Conservation (phyloP, 129 eudicot species). For the Chrysanthemum makinoi region DNA sequence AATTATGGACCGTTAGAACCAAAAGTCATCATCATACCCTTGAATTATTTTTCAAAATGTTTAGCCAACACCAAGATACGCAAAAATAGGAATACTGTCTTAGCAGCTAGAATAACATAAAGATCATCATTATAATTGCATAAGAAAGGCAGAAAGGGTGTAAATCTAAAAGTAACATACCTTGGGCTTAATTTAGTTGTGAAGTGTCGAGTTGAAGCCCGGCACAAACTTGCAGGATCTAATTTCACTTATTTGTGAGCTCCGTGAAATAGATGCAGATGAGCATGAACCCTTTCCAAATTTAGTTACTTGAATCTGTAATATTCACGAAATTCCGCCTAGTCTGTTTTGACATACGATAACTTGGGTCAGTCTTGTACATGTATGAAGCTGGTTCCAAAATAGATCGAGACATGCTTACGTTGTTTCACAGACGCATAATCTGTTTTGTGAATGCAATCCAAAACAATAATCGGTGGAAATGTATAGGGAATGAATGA, state of each 20-base stretch:
- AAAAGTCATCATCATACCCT: conserved; percentile 1
- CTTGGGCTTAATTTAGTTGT: conserved; percentile 80
- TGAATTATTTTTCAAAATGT: not conserved
- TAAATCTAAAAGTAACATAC: conserved; percentile 32
- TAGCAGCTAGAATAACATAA: not conserved
- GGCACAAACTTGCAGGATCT: conserved; percentile 62
- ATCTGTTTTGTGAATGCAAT: too few relatives aligned
- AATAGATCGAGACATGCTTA: too few relatives aligned
- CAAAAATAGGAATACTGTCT: conserved; percentile 1
- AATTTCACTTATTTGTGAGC: conserved; percentile 60
- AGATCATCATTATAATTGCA: conserved; percentile 5
- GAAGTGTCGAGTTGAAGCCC: conserved; percentile 74
- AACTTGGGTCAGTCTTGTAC: too few relatives aligned
- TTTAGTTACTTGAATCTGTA: conserved; percentile 70
- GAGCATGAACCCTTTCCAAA: conserved; percentile 54
- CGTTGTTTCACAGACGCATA: too few relatives aligned
- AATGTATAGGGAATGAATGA: too few relatives aligned
- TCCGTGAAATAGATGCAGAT: conserved; percentile 90
- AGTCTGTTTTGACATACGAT: too few relatives aligned
- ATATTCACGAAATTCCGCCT: too few relatives aligned
- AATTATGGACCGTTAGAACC: conserved; percentile 16
- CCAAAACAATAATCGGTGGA: too few relatives aligned
- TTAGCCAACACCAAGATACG: conserved; percentile 9
- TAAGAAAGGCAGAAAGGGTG: conserved; percentile 2
- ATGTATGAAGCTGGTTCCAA: too few relatives aligned